phyloP scores from a whole-genome alignment of 352 stramenopile genomes.

The Pythium scleroteichum region DNA sequence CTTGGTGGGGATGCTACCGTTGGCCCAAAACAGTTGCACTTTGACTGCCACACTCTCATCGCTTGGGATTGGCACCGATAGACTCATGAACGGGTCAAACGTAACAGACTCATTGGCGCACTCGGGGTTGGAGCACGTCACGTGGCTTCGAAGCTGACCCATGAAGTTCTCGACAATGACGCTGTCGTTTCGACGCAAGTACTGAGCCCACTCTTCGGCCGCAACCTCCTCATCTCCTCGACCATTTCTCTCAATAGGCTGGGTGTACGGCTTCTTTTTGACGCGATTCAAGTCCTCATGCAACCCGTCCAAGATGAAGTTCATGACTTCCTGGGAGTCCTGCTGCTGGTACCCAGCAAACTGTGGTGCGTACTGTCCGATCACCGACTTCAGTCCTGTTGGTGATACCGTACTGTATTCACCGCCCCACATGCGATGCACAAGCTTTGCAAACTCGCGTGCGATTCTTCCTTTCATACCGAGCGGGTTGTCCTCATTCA shows the following conservation, averaged over 20 bases:
- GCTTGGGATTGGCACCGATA: conserved; percentile 87
- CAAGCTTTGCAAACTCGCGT: conserved; percentile 92
- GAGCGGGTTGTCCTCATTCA: conserved; percentile 96
- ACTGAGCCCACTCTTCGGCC: conserved; percentile 79
- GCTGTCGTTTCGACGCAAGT: conserved; percentile 91
- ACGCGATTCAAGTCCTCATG: conserved; percentile 93
- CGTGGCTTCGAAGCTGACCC: conserved; percentile 85
- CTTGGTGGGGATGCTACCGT: conserved; percentile 73
- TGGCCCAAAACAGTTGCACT: conserved; percentile 74
- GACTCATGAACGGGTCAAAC: conserved; percentile 90
- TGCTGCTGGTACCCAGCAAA: conserved; percentile 91
- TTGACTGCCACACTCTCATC: conserved; percentile 54
- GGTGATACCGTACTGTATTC: conserved; percentile 85
- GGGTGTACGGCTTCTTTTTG: conserved; percentile 77
- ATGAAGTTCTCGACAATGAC: conserved; percentile 91
- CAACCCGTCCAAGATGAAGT: conserved; percentile 90
- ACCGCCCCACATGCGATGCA: conserved; percentile 94
- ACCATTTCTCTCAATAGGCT: conserved; percentile 68
- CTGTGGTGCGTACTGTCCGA: conserved; percentile 85
- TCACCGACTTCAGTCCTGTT: conserved; percentile 78
- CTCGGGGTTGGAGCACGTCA: conserved; percentile 77
- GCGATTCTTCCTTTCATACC: conserved; percentile 93
- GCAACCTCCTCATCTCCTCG: conserved; percentile 68
- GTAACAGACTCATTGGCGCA: conserved; percentile 83
- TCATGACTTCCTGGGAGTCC: conserved; percentile 92